A percentile compares a stretch with the other conserved stretches of the same genome.
phyloP scores from a whole-genome alignment of 495 filamentous ascomycete genomes.

The Geopyxis carbonaria region DNA sequence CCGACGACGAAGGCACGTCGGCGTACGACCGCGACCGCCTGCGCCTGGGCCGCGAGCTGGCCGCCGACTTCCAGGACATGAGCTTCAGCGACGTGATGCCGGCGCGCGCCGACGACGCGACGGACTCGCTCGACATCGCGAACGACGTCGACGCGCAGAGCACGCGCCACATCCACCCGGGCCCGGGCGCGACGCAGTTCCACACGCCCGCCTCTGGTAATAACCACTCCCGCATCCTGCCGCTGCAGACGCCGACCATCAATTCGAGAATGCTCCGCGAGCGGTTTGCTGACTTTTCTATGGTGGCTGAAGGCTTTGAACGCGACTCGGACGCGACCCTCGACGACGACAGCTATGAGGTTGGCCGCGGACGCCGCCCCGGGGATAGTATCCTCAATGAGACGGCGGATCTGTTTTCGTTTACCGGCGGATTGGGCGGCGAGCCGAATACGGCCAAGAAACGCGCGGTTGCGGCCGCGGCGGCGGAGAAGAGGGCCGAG shows the following conservation, averaged over 20 bases:
- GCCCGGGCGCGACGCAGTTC: conserved; percentile 2
- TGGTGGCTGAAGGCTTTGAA: conserved; percentile 12
- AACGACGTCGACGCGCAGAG: conserved; percentile 22
- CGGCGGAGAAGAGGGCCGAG: not conserved
- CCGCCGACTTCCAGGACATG: conserved; percentile 20
- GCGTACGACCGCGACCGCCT: conserved; percentile 21
- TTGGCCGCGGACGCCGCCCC: conserved; percentile 14
- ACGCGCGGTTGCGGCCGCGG: not conserved
- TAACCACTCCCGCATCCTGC: too few species aligned
- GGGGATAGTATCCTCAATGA: conserved; percentile 2
- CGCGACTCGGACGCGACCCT: conserved; percentile 14
- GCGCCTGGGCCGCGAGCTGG: conserved; percentile 23
- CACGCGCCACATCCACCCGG: conserved; percentile 15
- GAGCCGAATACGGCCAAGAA: conserved; percentile 2
- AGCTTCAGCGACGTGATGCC: conserved; percentile 19
- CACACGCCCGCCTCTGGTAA: too few species aligned
- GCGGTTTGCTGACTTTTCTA: conserved; percentile 23
- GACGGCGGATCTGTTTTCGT: conserved; percentile 1
- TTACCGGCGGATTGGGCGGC: not conserved
- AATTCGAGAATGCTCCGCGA: conserved; percentile 18
- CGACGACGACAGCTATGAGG: conserved; percentile 20
- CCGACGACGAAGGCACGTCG: too few species aligned
- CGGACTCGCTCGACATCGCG: conserved; percentile 19
- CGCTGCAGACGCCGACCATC: conserved; percentile 14
- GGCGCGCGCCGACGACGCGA: conserved; percentile 10